Conservation (phyloP, 331 rosid species). For the Quercus phellos region DNA sequence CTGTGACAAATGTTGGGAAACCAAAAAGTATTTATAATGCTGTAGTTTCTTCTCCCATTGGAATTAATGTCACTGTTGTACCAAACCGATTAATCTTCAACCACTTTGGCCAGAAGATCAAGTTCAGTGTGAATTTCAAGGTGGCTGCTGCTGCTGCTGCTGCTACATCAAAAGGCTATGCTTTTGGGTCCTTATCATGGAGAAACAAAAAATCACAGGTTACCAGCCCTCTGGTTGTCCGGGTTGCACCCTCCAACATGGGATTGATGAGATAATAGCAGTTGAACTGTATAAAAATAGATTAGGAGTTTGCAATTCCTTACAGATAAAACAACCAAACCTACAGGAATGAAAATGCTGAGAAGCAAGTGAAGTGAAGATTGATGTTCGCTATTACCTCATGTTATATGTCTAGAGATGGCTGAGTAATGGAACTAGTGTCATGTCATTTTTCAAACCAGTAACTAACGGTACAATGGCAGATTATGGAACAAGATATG, state of each 20-base stretch:
- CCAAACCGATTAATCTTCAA: conserved; percentile 51
- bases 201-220: conserved; percentile 39
- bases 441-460: not conserved
- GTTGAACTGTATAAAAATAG: conserved; percentile 17
- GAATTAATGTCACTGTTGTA: conserved; percentile 59
- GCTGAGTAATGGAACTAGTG: not conserved
- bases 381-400: not conserved
- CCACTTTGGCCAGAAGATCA: conserved; percentile 50
- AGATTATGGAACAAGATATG: not conserved
- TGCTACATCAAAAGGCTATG: conserved; percentile 51
- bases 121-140: conserved; percentile 53
- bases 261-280: conserved; percentile 47
- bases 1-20: conserved; percentile 64
- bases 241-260: conserved; percentile 31
- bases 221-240: conserved; percentile 58
- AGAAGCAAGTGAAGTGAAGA: conserved; percentile 13
- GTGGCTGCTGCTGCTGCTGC: conserved; percentile 30
- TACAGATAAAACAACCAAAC: conserved; percentile 15
- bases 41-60: conserved; percentile 44
- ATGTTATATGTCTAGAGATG: not conserved
- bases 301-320: conserved; percentile 28
- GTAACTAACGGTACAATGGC: not conserved
- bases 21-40: conserved; percentile 50
- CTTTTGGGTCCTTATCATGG: conserved; percentile 70
- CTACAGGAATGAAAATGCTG: conserved; percentile 4